Conservation (phyloP, 495 filamentous ascomycete species). For the Barbatosphaeria neglecta region DNA sequence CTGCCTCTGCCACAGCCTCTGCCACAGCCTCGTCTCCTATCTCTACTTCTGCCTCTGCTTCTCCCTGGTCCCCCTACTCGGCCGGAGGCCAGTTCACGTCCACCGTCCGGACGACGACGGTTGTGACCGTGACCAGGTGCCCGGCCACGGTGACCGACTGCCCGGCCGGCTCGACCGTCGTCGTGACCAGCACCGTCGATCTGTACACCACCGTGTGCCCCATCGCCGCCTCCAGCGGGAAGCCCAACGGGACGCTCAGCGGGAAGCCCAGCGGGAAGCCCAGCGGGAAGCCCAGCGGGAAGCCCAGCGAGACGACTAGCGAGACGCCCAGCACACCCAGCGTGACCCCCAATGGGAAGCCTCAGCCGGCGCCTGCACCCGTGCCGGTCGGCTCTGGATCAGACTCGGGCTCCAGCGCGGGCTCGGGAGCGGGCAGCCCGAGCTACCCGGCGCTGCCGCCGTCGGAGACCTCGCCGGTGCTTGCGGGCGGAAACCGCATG, state of each 20-base stretch:
- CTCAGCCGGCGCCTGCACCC: too few relatives aligned
- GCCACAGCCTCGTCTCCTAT: background rate
- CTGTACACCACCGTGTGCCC: conserved; percentile 7
- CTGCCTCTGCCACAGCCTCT: background rate
- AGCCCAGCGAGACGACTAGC: too few relatives aligned
- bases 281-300: background rate
- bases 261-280: conserved; percentile 34
- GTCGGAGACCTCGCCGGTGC: background rate
- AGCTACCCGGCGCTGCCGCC: background rate
- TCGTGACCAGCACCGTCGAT: conserved; percentile 3
- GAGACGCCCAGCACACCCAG: too few relatives aligned
- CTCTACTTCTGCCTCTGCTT: background rate
- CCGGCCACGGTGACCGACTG: conserved; percentile 41
- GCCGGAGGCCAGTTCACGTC: background rate
- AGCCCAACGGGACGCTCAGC: background rate
- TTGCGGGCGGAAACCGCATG: background rate
- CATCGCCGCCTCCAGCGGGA: background rate
- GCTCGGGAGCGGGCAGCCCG: background rate
- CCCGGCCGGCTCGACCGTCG: conserved; percentile 19
- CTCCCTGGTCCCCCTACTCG: background rate
- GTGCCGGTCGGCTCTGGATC: too few relatives aligned
- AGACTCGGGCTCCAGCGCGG: too few relatives aligned
- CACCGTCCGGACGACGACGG: conserved; percentile 33
- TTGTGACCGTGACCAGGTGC: conserved; percentile 44
- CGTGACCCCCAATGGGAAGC: too few relatives aligned